Evolutionary conservation across 2,329 filamentous ascomycete species (phyloP), one percentile per base, ranked within the genome.

Genomic region (Colletotrichum eremochloae): DNA sequence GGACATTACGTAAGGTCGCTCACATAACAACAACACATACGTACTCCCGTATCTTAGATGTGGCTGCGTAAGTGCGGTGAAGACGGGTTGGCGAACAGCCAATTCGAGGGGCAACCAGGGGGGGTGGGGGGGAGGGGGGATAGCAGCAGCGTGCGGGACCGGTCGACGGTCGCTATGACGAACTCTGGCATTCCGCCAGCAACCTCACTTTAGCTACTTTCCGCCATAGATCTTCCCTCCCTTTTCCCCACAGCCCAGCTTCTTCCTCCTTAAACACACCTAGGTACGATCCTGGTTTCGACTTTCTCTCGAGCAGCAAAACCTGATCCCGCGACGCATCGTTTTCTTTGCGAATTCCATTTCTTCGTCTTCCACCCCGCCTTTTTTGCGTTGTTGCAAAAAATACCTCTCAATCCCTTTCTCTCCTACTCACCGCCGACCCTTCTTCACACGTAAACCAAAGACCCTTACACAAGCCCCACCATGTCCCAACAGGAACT

Each of bases 401-500:
- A 72, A 72, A 62, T 67, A 62, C 56, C 62, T 70, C 64, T 68
- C 50, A 55, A 31, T 60, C 48, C n/a, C 33, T 20, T 46, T 33
- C 52, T 50, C 42, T 42, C 42, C 67, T 55, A 63, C 67, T 71
- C 67, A 72, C 61, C 62, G 71, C 61, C 62, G 71, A 52, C 42
- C 42, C 55, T 63, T 71, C 68, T 73, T 71, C 61, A 42, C 57
- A 46, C 52, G 53, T 40, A 56, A 56, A 48, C 63, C 55, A 31
- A 67, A 73, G 62, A 67, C 67, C 71, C 68, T 53, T 67, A 67
- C 33, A 62, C 48, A 29, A 62, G 60, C 56, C 68, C 71, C 71
- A 72, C 71, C 57, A 73, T 73, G 71, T 61, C 70, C 53, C 70
- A 72, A 48, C 67, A 63, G 38, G 85, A 90, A 81, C 81, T 94